A percentile compares a stretch with the other conserved stretches of the same genome.
phyloP scores from a whole-genome alignment of 2,329 filamentous ascomycete genomes.

The Bipolaris zeicola region DNA sequence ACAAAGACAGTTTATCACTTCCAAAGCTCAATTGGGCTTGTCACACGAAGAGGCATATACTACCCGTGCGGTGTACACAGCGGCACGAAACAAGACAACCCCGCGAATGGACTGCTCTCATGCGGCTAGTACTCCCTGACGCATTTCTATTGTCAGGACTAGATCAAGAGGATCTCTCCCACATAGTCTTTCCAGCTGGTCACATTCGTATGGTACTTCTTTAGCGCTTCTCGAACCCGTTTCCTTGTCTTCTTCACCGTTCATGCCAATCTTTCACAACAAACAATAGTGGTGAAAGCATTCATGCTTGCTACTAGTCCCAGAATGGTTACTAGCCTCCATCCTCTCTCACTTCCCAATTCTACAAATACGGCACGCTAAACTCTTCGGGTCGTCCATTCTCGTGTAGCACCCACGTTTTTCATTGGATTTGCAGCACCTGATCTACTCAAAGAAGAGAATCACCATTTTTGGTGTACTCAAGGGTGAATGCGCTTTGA shows the following conservation, averaged over 20 bases:
- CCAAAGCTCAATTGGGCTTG: neutral
- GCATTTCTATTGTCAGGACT: no score
- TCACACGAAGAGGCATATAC: neutral
- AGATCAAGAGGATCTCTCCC: no score
- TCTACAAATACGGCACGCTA: conserved; percentile 1
- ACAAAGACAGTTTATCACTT: neutral
- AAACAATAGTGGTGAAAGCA: neutral
- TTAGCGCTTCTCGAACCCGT: neutral
- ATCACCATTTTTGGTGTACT: neutral
- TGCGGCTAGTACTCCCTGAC: no score
- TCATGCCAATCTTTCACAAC: neutral
- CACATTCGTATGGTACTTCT: no score
- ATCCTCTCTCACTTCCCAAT: conserved; percentile 7
- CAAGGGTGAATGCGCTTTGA: neutral
- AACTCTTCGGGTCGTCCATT: neutral
- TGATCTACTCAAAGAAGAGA: neutral
- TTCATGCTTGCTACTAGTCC: neutral
- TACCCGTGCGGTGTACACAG: no score
- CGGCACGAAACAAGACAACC: neutral
- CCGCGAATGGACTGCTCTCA: no score
- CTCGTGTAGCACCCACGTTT: no score
- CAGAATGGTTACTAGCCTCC: neutral
- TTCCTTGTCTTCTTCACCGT: neutral
- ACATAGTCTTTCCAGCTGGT: neutral
- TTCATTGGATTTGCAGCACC: neutral